A percentile compares a stretch with the other conserved stretches of the same genome.
These are phyloP conservation scores for Sphaerulina vaccinii DNA, from an alignment of 2,329 filamentous ascomycete genomes.

Conservation along the genomic window DNA sequence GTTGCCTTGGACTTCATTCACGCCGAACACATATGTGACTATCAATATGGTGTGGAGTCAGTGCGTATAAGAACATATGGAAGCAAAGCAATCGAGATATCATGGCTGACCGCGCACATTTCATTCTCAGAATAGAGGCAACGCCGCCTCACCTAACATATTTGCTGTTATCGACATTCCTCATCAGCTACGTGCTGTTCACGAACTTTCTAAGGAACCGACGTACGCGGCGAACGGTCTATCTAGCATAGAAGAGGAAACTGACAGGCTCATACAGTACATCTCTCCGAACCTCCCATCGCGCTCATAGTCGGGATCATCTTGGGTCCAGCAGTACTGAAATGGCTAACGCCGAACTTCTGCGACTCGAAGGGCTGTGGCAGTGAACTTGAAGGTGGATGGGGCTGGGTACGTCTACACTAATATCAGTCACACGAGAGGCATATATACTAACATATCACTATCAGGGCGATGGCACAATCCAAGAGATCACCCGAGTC, in stretches of 20 bases:
- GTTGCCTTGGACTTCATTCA: too few relatives aligned
- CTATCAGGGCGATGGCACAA: slow-evolving; percentile 37
- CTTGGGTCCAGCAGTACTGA: slow-evolving; percentile 44
- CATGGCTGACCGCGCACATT: slow-evolving; percentile 5
- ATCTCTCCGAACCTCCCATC: slow-evolving; percentile 51
- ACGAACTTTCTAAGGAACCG: slow-evolving; percentile 48
- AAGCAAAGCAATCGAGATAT: neutral
- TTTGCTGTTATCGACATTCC: slow-evolving; percentile 45
- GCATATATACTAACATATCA: neutral
- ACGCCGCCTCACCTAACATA: slow-evolving; percentile 49
- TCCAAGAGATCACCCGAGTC: slow-evolving; percentile 46
- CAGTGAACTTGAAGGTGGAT: slow-evolving; percentile 32
- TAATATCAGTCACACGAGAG: slow-evolving; percentile 9
- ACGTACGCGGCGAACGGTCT: slow-evolving; percentile 6
- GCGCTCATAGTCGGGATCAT: slow-evolving; percentile 48
- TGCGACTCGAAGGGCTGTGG: slow-evolving; percentile 32
- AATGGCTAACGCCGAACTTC: slow-evolving; percentile 42
- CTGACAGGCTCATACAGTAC: slow-evolving; percentile 31
- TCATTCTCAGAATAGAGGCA: slow-evolving; percentile 39
- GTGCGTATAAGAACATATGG: neutral
- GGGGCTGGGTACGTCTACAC: slow-evolving; percentile 39
- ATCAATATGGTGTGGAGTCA: neutral
- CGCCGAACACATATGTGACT: neutral
- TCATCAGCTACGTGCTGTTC: slow-evolving; percentile 49
- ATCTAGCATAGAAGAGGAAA: neutral